Evolutionary conservation across 805 yeast species (phyloP), one percentile per base, ranked within the genome.

Genomic region (Candida insectalens): DNA sequence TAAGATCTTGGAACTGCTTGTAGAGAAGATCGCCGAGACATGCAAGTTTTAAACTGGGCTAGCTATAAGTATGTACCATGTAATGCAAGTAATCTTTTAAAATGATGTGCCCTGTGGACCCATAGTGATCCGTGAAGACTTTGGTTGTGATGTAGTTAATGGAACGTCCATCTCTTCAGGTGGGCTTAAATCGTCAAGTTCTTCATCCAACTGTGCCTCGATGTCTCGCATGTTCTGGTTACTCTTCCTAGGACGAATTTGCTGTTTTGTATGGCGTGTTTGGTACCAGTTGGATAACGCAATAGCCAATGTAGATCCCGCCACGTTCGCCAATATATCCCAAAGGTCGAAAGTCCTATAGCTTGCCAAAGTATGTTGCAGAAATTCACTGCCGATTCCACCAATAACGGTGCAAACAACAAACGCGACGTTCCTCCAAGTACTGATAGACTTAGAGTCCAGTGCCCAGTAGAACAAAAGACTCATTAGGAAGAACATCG

Each of bases 1-100:
- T 41, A 41, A 60, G 32, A 67, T 60, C 37, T 62, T 89, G 41
- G 92, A 83, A 50, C 42, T 57, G 30, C 59, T 89, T 36, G 83
- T 80, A 2, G 40, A 35, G 3, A 36, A 61, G 26, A 67, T 88
- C 22, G 68, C 69, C 2, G 50, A 62, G 4, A 60, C 74, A 10
- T 76, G 87, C 49, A 61, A 64, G 7, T 78, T 76, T 71, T 40
- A 34, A 32, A 7, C n/a, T 7, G 13, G 10, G 15, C 9, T 21
- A n/a, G n/a, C n/a, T n/a, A n/a, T n/a, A n/a, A n/a, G n/a, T n/a
- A n/a, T n/a, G n/a, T n/a, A n/a, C n/a, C n/a, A n/a, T n/a, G n/a
- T n/a, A n/a, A n/a, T n/a, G n/a, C n/a, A n/a, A n/a, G n/a, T n/a
- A n/a, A n/a, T n/a, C n/a, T n/a, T n/a, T n/a, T n/a, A n/a, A n/a